Evolutionary conservation across 768 basidiomycete genomes (phyloP).

Genomic region (Phanerodontia chrysosporium): DNA sequence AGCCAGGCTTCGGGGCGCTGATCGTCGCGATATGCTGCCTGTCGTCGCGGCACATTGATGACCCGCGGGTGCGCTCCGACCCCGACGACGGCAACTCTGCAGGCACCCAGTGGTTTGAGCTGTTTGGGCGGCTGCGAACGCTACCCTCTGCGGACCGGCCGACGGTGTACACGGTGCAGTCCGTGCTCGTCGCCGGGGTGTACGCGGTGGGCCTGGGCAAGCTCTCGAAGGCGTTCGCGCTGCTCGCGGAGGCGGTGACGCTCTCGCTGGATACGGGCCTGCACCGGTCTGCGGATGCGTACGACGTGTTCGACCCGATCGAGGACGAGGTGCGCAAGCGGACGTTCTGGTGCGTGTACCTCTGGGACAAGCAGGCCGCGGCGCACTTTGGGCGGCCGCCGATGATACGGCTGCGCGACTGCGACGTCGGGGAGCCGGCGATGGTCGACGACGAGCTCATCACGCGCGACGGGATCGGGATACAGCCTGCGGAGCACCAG

Average conservation of each 20-base stretch:
- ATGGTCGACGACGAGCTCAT: conserved; percentile 89
- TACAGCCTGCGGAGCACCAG: conserved; percentile 68
- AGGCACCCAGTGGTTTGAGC: conserved; percentile 88
- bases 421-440: conserved; percentile 85
- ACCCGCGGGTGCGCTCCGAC: conserved; percentile 81
- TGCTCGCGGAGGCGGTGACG: conserved; percentile 84
- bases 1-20: conserved; percentile 91
- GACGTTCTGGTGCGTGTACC: conserved; percentile 95
- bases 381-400: conserved; percentile 89
- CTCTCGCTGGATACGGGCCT: conserved; percentile 86
- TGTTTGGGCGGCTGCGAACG: conserved; percentile 83
- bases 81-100: conserved; percentile 82
- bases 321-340: conserved; percentile 91
- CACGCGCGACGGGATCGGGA: conserved; percentile 61
- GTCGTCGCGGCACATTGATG: conserved; percentile 89
- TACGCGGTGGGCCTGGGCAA: conserved; percentile 90
- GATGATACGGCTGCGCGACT: conserved; percentile 81
- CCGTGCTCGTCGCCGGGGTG: conserved; percentile 86
- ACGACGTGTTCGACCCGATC: conserved; percentile 83
- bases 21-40: conserved; percentile 92
- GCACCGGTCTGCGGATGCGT: conserved; percentile 82
- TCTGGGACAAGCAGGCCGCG: conserved; percentile 92
- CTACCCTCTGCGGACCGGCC: conserved; percentile 85
- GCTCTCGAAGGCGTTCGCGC: conserved; percentile 79
- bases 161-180: conserved; percentile 88